Evolutionary conservation across 108 stramenopile genomes (phyloP), one percentile per base, ranked within the genome.

Genomic region (Seminavis robusta): DNA sequence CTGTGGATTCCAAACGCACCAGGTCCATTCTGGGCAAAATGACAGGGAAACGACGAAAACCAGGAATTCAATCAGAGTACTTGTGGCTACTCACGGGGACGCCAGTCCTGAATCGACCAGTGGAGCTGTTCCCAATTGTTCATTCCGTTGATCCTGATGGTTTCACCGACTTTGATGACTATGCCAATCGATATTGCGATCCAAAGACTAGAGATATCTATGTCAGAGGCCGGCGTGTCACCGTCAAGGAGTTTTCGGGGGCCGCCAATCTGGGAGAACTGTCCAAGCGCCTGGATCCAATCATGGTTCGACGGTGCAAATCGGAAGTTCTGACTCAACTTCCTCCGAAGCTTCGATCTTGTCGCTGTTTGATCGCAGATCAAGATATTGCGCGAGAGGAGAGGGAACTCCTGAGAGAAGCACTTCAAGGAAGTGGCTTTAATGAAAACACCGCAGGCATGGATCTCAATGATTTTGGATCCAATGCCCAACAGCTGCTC

Each of bases 31-130:
- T 69, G 7, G 68, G 68, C 4, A 26, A 50, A 37, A 16, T 21
- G 9, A 44, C 9, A 16, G 58, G 50, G 0, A 32, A 25, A 5
- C 5, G n/a, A 10, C 11, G 15, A 11, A 15, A 48, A 17, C 17
- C 39, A 17, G 40, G 49, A 28, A 56, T 59, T 17, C 6, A 41
- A 16, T 45, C 61, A 11, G 40, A 44, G 16, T 56, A 61, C 51
- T 20, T 63, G 9, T 69, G 68, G 68, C 46, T 69, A 31, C 21
- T 69, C 2, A 62, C 68, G 3, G 68, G 68, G 13, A 62, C 61
- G n/a, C 68, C 63, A 34, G 28, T 63, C 10, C 39, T 54, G 13
- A 63, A 63, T 52, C 36, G 52, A 41, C 63, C 63, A 11, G n/a
- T 53, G 11, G 63, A 63, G 25, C 52, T 63, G 4, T 63, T 42